Evolutionary conservation across 306 rosid species (phyloP).

Genomic region (Castanea sativa): DNA sequence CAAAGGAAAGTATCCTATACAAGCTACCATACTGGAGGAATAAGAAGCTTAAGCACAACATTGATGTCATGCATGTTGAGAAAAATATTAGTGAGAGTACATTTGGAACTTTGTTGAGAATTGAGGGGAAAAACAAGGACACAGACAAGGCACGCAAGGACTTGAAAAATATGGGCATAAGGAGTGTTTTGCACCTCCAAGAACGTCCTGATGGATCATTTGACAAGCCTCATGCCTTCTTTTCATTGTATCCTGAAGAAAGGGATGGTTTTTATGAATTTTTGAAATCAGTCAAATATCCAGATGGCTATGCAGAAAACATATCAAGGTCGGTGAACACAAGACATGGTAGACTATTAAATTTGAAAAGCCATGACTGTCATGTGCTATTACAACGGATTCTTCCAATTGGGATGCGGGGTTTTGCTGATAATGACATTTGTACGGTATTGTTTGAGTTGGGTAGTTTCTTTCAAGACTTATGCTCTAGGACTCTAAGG

Average conservation of each 20-base stretch:
- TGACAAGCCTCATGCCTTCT: neutral
- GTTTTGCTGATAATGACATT: neutral
- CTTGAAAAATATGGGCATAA: too few species aligned
- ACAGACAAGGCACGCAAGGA: too few species aligned
- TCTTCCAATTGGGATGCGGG: neutral
- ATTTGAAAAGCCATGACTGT: neutral
- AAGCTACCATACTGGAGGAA: neutral
- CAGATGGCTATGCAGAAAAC: neutral
- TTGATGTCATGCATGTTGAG: constrained; percentile 1
- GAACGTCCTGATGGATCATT: neutral
- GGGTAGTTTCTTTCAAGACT: neutral
- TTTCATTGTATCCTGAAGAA: neutral
- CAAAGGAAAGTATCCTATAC: neutral
- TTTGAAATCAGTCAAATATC: neutral
- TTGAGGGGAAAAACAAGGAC: neutral
- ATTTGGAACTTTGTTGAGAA: neutral
- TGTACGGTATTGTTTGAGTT: neutral
- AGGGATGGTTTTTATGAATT: neutral
- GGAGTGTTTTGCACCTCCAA: too few species aligned
- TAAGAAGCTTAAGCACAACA: neutral
- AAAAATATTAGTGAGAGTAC: neutral
- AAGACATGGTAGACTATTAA: neutral
- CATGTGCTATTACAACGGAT: neutral
- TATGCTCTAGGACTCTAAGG: neutral
- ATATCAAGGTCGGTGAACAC: neutral